Percentiles rank a stretch among this genome's conserved stretches.
Conservation (phyloP, 1,284 basidiomycete species). For the Cryptococcus maquisensis region DNA sequence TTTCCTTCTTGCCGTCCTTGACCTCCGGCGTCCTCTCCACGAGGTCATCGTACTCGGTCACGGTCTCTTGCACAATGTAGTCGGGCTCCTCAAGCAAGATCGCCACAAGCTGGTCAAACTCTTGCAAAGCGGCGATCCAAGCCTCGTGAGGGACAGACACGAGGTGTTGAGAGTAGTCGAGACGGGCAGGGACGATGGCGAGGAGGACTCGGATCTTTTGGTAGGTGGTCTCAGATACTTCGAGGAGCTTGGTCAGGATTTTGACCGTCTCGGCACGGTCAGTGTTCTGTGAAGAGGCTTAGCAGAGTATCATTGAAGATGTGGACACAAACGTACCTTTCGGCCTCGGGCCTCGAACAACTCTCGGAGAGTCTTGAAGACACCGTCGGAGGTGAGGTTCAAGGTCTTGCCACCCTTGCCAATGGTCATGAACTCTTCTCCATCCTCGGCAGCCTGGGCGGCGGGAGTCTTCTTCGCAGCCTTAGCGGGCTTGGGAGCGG, state of each 20-base stretch:
- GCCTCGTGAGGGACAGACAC: constrained; percentile 87
- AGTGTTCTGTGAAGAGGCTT: constrained; percentile 66
- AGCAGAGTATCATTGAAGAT: not conserved
- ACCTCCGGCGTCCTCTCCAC: constrained; percentile 71
- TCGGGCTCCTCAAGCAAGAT: constrained; percentile 63
- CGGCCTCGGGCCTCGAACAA: constrained; percentile 94
- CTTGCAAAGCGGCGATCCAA: constrained; percentile 81
- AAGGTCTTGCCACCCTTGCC: constrained; percentile 84
- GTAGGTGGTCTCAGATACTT: constrained; percentile 79
- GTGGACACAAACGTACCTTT: constrained; percentile 60
- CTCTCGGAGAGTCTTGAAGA: constrained; percentile 87
- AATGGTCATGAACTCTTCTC: constrained; percentile 83
- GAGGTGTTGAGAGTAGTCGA: constrained; percentile 67
- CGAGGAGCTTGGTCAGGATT: constrained; percentile 82
- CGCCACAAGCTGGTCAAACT: constrained; percentile 81
- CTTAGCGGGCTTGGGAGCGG: constrained; percentile 51
- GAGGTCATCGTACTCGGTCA: constrained; percentile 89
- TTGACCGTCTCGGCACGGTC: constrained; percentile 92
- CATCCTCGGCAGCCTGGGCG: constrained; percentile 44
- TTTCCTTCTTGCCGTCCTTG: constrained; percentile 39
- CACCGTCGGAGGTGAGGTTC: constrained; percentile 78
- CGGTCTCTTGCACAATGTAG: constrained; percentile 77
- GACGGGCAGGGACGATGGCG: constrained; percentile 87
- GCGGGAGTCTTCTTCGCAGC: constrained; percentile 48
- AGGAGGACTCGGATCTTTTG: constrained; percentile 92